phyloP scores from a whole-genome alignment of 2,329 filamentous ascomycete species.

The Colletotrichum cuscutae region DNA sequence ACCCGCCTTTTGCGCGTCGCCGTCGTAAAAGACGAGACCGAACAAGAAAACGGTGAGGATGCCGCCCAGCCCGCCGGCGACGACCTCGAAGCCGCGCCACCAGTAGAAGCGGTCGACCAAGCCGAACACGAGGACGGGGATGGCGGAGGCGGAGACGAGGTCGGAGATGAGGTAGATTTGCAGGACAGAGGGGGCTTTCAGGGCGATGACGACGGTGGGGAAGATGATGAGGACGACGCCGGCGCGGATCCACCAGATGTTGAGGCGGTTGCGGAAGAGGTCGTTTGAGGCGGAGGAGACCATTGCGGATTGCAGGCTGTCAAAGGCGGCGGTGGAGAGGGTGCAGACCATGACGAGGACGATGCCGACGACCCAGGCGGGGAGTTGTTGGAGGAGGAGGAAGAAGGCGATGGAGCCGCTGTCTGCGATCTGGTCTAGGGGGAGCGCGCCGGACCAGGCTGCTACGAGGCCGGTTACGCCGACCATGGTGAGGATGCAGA shows the following conservation, averaged over 20 bases:
- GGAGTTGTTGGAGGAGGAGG: constrained; percentile 76
- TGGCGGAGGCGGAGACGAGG: constrained; percentile 78
- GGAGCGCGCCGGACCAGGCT: constrained; percentile 79
- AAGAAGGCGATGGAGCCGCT: constrained; percentile 80
- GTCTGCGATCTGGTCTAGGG: constrained; percentile 66
- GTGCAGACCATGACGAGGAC: constrained; percentile 84
- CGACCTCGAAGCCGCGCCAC: constrained; percentile 84
- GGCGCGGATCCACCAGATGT: constrained; percentile 77
- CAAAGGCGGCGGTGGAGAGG: constrained; percentile 81
- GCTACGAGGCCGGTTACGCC: constrained; percentile 80
- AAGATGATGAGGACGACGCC: constrained; percentile 78
- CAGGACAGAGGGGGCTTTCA: constrained; percentile 78
- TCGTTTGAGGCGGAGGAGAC: constrained; percentile 88
- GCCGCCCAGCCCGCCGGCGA: constrained; percentile 80
- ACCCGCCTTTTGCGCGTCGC: constrained; percentile 69
- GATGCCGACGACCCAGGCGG: constrained; percentile 84
- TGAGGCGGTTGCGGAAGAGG: constrained; percentile 83
- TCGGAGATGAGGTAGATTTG: constrained; percentile 88
- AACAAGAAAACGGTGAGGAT: constrained; percentile 85
- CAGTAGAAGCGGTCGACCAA: constrained; percentile 73
- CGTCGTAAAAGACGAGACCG: constrained; percentile 84
- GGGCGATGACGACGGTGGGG: constrained; percentile 77
- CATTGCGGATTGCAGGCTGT: constrained; percentile 85
- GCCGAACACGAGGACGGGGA: constrained; percentile 81
- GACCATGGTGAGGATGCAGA: constrained; percentile 78